Evolutionary conservation across 768 basidiomycete genomes (phyloP), one percentile per base, ranked within the genome.

Genomic region (Boletus huronensis): DNA sequence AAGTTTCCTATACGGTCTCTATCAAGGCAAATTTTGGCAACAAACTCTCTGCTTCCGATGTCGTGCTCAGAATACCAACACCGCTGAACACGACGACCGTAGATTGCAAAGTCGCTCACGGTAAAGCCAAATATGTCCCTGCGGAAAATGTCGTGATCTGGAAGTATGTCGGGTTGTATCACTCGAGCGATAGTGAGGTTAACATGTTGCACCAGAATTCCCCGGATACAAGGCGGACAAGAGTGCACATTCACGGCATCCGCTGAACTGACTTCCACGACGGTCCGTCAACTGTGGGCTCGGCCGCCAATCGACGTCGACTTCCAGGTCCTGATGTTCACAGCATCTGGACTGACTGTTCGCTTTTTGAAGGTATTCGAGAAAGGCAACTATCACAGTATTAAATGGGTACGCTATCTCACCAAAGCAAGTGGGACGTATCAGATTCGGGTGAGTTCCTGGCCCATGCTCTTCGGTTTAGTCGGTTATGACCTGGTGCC

Each of bases 241-340:
- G 97, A 99, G 72, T 82, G 84, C 59, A 92, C 92, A 0, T 82
- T 98, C 52, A 82, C 82, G 2, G 97, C 85, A 1, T 83, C 85
- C 9, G 96, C 93, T 6, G 80, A 82, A 32, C 75, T 98, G 57
- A 92, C 95, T 2, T 83, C 84, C 55, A 96, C 93, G 31, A 99
- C 97, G 0, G 81, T 84, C 55, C 86, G 93, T 32, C 94, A 98
- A 79, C 87, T 96, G 5, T 99, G 97, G 97, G 94, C 95, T 3
- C 79, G 97, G 51, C 97, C 97, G 17, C 97, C 97, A 7, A 98
- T 99, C 65, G 92, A 96, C 61, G 87, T 98, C 58, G 97, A 99
- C 71, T 99, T 99, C 74, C 93, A 95, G 75, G 97, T 99, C 53
- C 79, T 99, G 62, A 99, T 99, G 97, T 93, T 98, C 72, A 98